phyloP scores from a whole-genome alignment of 352 stramenopile species.

The Globisporangium viniferum region DNA sequence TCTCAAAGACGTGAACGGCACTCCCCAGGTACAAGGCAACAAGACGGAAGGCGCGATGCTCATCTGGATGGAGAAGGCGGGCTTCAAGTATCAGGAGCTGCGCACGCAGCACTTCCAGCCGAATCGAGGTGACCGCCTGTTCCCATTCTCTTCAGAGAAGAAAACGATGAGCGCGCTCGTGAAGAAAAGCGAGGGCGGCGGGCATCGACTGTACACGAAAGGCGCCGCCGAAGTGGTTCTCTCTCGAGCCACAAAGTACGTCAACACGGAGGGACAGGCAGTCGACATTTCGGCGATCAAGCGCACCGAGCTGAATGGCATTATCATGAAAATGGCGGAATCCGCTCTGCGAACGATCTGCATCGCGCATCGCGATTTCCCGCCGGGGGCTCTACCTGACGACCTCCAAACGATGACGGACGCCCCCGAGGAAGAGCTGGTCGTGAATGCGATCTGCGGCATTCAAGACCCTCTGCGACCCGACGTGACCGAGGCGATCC shows the following conservation, averaged over 20 bases:
- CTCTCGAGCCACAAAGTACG: constrained; percentile 48
- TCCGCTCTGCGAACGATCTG: constrained; percentile 86
- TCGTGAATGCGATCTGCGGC: constrained; percentile 91
- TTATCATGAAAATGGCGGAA: constrained; percentile 82
- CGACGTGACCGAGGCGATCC: constrained; percentile 93
- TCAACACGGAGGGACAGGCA: constrained; percentile 54
- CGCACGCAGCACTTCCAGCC: constrained; percentile 51
- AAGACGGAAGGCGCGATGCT: constrained; percentile 85
- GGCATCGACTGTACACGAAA: constrained; percentile 60
- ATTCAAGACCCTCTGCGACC: constrained; percentile 95
- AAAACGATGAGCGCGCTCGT: constrained; percentile 80
- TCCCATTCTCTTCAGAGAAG: constrained; percentile 80
- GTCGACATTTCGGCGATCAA: constrained; percentile 53
- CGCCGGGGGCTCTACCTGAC: constrained; percentile 36
- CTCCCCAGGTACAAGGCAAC: constrained; percentile 58
- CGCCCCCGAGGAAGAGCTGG: constrained; percentile 70
- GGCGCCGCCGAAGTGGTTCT: constrained; percentile 77
- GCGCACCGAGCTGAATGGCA: constrained; percentile 63
- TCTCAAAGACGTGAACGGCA: constrained; percentile 46
- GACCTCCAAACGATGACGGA: constrained; percentile 55
- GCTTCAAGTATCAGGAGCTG: constrained; percentile 57
- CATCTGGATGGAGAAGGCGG: constrained; percentile 60
- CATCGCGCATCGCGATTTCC: constrained; percentile 81
- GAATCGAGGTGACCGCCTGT: constrained; percentile 56
- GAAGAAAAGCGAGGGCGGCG: constrained; percentile 30